A percentile compares a stretch with the other conserved stretches of the same genome.
Evolutionary conservation across 495 filamentous ascomycete genomes (phyloP).

Genomic region (Cercophora scortea): DNA sequence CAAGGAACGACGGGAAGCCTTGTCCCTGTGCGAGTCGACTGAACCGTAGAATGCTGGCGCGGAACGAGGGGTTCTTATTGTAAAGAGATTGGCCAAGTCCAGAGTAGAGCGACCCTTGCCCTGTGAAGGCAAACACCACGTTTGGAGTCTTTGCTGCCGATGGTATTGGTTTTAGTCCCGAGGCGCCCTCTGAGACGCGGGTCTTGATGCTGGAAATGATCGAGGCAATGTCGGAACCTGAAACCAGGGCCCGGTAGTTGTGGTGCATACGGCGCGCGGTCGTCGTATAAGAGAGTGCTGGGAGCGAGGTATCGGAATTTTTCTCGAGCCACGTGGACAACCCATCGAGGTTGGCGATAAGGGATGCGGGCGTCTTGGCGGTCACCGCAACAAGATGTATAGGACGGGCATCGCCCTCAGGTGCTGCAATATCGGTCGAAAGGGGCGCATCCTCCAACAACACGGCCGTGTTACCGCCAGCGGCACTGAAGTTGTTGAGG

Average conservation of each 20-base stretch:
- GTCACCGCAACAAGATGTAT: conserved; percentile 51
- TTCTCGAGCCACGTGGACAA: conserved; percentile 46
- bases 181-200: conserved; percentile 25
- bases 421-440: conserved; percentile 11
- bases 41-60: conserved; percentile 59
- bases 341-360: conserved; percentile 43
- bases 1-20: conserved; percentile 62
- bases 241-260: conserved; percentile 58
- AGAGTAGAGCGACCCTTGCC: conserved; percentile 59
- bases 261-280: conserved; percentile 80
- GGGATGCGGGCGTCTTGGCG: conserved; percentile 48
- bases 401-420: conserved; percentile 37
- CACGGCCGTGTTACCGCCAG: conserved; percentile 58
- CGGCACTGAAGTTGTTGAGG: conserved; percentile 64
- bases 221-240: conserved; percentile 40
- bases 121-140: conserved; percentile 63
- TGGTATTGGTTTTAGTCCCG: conserved; percentile 29
- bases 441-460: conserved; percentile 50
- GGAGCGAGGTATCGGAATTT: conserved; percentile 43
- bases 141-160: conserved; percentile 39
- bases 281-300: conserved; percentile 66
- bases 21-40: conserved; percentile 60
- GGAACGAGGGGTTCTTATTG: conserved; percentile 56
- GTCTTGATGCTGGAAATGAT: conserved; percentile 32
- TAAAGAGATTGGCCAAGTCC: conserved; percentile 70